phyloP scores from a whole-genome alignment of 805 yeast genomes.

The Ogataea ganodermae region DNA sequence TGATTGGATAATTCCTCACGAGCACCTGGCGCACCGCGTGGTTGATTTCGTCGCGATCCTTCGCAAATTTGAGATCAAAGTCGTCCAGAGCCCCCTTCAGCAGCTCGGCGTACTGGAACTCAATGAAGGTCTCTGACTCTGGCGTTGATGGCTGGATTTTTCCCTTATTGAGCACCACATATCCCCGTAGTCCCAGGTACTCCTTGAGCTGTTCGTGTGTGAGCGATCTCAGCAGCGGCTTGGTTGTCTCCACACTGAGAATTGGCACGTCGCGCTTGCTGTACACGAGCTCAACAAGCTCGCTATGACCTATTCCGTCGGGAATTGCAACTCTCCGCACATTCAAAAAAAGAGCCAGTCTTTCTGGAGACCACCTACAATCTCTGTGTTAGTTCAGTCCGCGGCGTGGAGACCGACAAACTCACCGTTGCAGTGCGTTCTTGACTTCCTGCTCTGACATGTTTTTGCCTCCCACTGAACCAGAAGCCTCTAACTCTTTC shows the following conservation, averaged over 20 bases:
- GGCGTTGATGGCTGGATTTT: constrained; percentile 4
- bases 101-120: constrained; percentile 6
- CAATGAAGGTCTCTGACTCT: constrained; percentile 3
- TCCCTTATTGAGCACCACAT: constrained; percentile 3
- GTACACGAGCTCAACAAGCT: background rate
- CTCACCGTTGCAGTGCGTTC: background rate
- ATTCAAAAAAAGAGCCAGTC: background rate
- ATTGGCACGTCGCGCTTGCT: constrained; percentile 1
- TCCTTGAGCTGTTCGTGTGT: constrained; percentile 7
- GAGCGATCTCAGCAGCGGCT: background rate
- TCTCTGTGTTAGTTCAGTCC: background rate
- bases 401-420: background rate
- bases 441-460: background rate
- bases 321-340: background rate
- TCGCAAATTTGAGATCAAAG: background rate
- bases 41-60: constrained; percentile 2
- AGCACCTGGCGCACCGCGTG: background rate
- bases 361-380: constrained; percentile 2
- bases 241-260: background rate
- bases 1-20: background rate
- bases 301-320: background rate
- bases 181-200: constrained; percentile 1
- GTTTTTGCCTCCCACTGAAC: no score
- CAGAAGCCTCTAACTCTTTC: no score
- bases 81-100: background rate